These are phyloP conservation scores for Monosporascus sp. DNA, from an alignment of 2,329 filamentous ascomycete species.

Conservation along the genomic window DNA sequence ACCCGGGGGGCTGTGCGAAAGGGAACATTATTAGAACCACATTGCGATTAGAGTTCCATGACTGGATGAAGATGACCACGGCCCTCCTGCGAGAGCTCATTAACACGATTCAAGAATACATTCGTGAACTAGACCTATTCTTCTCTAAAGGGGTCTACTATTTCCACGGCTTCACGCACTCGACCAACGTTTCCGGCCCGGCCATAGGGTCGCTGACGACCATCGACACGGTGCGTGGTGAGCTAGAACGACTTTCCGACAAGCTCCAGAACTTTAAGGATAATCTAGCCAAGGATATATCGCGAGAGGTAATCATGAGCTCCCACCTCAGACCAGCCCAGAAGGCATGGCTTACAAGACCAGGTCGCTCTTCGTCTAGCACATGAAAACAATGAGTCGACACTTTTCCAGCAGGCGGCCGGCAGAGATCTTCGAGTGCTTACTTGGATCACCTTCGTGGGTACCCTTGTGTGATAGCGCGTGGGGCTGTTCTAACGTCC, in stretches of 20 bases:
- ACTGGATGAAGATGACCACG: slow-evolving; percentile 4
- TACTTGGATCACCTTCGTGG: slow-evolving; percentile 11
- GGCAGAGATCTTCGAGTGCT: slow-evolving; percentile 3
- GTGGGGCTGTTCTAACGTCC: neutral
- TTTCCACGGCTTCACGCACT: neutral
- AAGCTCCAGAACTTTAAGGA: slow-evolving; percentile 1
- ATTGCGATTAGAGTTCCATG: slow-evolving; percentile 2
- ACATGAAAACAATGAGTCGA: slow-evolving; percentile 5
- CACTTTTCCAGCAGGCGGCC: slow-evolving; percentile 3
- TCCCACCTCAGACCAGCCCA: neutral
- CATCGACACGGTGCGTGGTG: neutral
- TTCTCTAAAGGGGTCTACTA: slow-evolving; percentile 3
- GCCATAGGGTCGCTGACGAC: neutral
- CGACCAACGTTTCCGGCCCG: neutral
- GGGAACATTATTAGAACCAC: neutral
- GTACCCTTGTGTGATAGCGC: neutral
- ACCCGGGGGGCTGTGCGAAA: neutral
- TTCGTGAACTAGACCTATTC: slow-evolving; percentile 1
- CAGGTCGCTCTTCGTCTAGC: slow-evolving; percentile 5
- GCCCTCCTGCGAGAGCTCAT: slow-evolving; percentile 4
- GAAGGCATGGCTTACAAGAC: neutral
- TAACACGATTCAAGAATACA: neutral
- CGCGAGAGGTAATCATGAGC: neutral
- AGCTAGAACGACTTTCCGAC: neutral
- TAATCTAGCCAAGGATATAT: neutral